Conservation (phyloP, 169 alveolate species). For the Plasmodium berghei region DNA sequence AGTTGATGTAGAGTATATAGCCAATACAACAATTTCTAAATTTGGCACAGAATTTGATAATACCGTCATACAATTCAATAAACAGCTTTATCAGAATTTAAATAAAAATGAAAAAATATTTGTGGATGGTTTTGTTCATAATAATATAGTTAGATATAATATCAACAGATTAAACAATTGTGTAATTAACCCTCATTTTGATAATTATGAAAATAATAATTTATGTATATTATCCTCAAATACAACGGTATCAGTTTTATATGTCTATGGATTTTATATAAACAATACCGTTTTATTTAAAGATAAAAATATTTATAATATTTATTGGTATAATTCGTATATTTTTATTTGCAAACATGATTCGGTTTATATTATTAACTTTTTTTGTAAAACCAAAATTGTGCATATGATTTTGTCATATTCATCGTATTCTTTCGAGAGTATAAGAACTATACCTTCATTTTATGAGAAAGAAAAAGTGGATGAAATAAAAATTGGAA, state of each 20-base stretch:
- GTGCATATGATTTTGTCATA: conserved; percentile 19
- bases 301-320: conserved; percentile 26
- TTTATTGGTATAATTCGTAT: conserved; percentile 44
- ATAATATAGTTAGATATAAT: conserved; percentile 33
- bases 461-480: neutral
- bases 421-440: neutral
- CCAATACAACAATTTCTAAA: neutral
- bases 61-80: neutral
- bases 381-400: conserved; percentile 56
- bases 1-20: neutral
- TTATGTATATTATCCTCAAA: conserved; percentile 32
- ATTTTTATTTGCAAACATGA: conserved; percentile 32
- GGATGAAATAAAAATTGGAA: neutral
- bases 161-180: conserved; percentile 33
- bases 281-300: conserved; percentile 36
- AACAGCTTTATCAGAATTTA: conserved; percentile 1
- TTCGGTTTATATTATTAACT: conserved; percentile 35
- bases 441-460: neutral
- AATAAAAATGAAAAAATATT: conserved; percentile 30
- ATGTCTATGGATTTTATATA: conserved; percentile 54
- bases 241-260: conserved; percentile 35
- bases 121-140: conserved; percentile 5
- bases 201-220: conserved; percentile 44
- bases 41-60: neutral
- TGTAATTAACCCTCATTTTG: conserved; percentile 44